Percentiles rank a stretch among this genome's conserved stretches.
Conservation (phyloP, 1,284 basidiomycete species). For the Ganoderma sinense region DNA sequence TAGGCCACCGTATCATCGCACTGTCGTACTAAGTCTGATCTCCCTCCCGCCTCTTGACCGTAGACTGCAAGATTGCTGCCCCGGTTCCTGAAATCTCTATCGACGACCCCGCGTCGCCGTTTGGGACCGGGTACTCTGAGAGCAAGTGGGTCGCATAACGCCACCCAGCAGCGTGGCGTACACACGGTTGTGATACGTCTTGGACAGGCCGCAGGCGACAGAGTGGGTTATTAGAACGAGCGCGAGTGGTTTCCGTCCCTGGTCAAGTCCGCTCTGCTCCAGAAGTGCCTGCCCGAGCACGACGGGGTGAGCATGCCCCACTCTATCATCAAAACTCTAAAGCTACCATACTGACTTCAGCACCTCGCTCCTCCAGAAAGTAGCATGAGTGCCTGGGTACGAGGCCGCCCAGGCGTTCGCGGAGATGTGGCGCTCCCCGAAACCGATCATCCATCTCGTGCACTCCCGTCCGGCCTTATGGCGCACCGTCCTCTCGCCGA, state of each 20-base stretch:
- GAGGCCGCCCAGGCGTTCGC: no score
- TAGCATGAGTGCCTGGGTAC: no score
- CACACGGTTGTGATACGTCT: constrained; percentile 46
- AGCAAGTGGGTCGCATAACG: constrained; percentile 51
- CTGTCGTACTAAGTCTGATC: not conserved
- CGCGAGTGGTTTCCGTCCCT: constrained; percentile 55
- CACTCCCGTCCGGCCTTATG: no score
- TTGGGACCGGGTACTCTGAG: constrained; percentile 48
- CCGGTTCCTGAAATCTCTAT: constrained; percentile 26
- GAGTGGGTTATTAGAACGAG: constrained; percentile 50
- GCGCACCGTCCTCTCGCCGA: no score
- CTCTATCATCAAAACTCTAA: not conserved
- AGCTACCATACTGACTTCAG: no score
- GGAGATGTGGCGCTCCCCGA: no score
- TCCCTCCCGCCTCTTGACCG: no score
- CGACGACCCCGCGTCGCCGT: constrained; percentile 34
- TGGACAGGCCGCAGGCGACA: constrained; percentile 50
- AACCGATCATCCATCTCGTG: no score
- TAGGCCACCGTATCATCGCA: constrained; percentile 8
- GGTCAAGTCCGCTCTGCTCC: constrained; percentile 42
- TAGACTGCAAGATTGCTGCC: constrained; percentile 23
- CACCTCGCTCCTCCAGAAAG: no score
- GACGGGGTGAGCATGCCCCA: constrained; percentile 13
- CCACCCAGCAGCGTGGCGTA: constrained; percentile 33
- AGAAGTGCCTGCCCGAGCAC: constrained; percentile 38